Evolutionary conservation across 495 filamentous ascomycete species (phyloP).

Genomic region (Podospora appendiculata): DNA sequence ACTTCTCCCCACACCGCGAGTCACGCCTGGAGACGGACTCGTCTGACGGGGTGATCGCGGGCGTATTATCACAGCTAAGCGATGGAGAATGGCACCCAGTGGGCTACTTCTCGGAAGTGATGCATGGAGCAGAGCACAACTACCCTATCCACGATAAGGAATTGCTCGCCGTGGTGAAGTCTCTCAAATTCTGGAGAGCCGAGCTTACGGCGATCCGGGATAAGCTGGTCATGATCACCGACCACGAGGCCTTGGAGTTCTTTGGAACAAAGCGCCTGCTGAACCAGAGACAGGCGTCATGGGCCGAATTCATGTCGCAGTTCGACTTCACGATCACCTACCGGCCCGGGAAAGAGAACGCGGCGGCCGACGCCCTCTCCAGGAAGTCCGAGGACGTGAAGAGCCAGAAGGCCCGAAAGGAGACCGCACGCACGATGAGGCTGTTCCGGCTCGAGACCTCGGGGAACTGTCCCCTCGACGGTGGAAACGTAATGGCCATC

Average conservation of each 20-base stretch:
- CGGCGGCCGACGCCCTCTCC: not conserved
- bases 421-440: not conserved
- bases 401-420: not conserved
- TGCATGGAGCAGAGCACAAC: too few species aligned
- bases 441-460: not conserved
- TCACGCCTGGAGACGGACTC: too few species aligned
- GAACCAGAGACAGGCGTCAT: not conserved
- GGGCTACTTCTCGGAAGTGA: too few species aligned
- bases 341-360: not conserved
- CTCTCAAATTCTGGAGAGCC: constrained; percentile 23
- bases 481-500: not conserved
- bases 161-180: too few species aligned
- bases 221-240: not conserved
- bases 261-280: not conserved
- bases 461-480: not conserved
- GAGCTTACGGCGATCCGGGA: constrained; percentile 22
- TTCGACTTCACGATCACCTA: constrained; percentile 2
- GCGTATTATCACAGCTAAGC: too few species aligned
- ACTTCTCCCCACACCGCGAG: too few species aligned
- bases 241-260: not conserved
- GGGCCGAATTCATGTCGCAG: not conserved
- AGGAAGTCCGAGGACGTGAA: not conserved
- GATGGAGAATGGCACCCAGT: too few species aligned
- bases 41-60: too few species aligned
- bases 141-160: too few species aligned